These are phyloP conservation scores for Neofusicoccum sp. DNA, from an alignment of 2,329 filamentous ascomycete genomes.

Conservation along the genomic window DNA sequence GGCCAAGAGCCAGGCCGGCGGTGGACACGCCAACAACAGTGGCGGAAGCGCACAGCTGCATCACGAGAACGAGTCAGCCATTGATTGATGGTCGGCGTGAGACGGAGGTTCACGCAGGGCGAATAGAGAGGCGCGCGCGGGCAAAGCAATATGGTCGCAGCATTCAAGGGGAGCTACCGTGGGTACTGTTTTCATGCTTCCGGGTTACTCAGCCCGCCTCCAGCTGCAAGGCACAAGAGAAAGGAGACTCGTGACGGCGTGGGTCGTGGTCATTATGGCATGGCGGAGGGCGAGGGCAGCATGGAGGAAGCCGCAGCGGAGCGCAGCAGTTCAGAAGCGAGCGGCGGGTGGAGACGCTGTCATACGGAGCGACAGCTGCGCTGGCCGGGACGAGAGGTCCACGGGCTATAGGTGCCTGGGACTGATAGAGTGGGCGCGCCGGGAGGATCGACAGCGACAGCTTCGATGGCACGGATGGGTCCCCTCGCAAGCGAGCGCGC, in stretches of 20 bases:
- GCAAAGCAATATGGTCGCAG: neutral
- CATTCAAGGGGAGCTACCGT: conserved; percentile 33
- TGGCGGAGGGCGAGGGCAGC: conserved; percentile 24
- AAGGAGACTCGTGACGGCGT: conserved; percentile 35
- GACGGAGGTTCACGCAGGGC: neutral
- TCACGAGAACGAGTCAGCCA: conserved; percentile 38
- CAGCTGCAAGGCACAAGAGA: conserved; percentile 36
- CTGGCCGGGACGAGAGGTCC: conserved; percentile 23
- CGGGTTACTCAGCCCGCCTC: conserved; percentile 34
- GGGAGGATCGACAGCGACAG: conserved; percentile 16
- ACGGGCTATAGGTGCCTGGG: conserved; percentile 13
- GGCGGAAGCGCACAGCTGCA: conserved; percentile 62
- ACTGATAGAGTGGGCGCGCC: conserved; percentile 11
- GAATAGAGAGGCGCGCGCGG: neutral
- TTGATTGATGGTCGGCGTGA: conserved; percentile 26
- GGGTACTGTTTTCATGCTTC: conserved; percentile 48
- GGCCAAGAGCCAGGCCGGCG: conserved; percentile 58
- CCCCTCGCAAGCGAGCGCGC: conserved; percentile 16
- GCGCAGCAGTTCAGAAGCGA: conserved; percentile 19
- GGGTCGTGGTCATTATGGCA: conserved; percentile 41
- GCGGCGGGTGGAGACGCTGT: conserved; percentile 25
- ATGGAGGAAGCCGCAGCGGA: conserved; percentile 19
- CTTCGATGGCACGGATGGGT: conserved; percentile 13
- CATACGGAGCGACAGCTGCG: conserved; percentile 19
- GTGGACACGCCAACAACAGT: conserved; percentile 59